phyloP scores from a whole-genome alignment of 495 filamentous ascomycete genomes.

The Lepraria neglecta region DNA sequence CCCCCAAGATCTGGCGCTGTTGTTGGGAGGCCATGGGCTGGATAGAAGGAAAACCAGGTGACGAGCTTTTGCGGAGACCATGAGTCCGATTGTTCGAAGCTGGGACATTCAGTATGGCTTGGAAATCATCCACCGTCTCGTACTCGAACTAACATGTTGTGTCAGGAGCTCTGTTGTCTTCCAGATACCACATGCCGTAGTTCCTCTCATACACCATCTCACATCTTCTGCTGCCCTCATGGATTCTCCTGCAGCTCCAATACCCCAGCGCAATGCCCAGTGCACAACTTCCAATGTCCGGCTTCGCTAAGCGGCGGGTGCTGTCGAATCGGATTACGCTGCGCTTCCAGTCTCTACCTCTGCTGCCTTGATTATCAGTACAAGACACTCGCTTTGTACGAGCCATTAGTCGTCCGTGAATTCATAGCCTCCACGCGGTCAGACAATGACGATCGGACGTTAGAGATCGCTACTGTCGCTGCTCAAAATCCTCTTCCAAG shows the following conservation, averaged over 20 bases:
- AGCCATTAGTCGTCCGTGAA: neutral
- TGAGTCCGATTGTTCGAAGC: slow-evolving; percentile 9
- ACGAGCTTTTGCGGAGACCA: slow-evolving; percentile 3
- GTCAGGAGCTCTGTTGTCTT: slow-evolving; percentile 21
- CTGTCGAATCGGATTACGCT: slow-evolving; percentile 34
- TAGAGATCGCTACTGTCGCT: neutral
- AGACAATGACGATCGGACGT: neutral
- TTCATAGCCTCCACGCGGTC: neutral
- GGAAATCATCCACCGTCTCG: neutral
- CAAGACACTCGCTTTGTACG: slow-evolving; percentile 15
- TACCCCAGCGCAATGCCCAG: slow-evolving; percentile 3
- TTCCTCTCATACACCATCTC: slow-evolving; percentile 13
- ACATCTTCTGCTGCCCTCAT: slow-evolving; percentile 16
- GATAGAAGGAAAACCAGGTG: neutral
- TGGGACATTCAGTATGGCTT: slow-evolving; percentile 12
- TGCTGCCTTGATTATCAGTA: slow-evolving; percentile 25
- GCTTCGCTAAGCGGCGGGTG: slow-evolving; percentile 36
- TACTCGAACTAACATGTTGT: no score
- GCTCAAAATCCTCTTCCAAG: neutral
- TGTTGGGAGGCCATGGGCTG: slow-evolving; percentile 3
- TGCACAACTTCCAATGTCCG: slow-evolving; percentile 27
- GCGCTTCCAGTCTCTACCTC: slow-evolving; percentile 23
- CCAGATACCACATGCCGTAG: slow-evolving; percentile 7
- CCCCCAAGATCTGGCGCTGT: neutral
- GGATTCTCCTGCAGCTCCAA: slow-evolving; percentile 1